These are phyloP conservation scores for Cladosporium halotolerans DNA, from an alignment of 2,329 filamentous ascomycete genomes.

Conservation along the genomic window DNA sequence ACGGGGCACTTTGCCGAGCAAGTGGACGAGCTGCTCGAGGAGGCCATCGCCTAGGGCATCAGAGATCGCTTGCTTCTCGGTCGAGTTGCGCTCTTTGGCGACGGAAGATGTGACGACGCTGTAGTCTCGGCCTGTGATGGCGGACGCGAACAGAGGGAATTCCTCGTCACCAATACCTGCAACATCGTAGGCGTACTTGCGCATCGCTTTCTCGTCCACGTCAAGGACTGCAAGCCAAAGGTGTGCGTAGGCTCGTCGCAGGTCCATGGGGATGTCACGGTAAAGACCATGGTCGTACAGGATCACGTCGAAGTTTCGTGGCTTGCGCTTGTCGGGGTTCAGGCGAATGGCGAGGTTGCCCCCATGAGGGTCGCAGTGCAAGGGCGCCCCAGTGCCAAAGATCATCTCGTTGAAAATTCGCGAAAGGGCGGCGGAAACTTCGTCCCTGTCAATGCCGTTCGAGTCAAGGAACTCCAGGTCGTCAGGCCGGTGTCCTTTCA, in stretches of 20 bases:
- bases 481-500: conserved; percentile 79
- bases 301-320: conserved; percentile 83
- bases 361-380: conserved; percentile 95
- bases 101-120: conserved; percentile 58
- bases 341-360: conserved; percentile 90
- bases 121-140: conserved; percentile 92
- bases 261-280: conserved; percentile 72
- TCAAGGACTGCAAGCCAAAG: conserved; percentile 96
- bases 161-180: conserved; percentile 83
- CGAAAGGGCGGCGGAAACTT: conserved; percentile 85
- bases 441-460: conserved; percentile 85
- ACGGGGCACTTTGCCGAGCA: conserved; percentile 81
- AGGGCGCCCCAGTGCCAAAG: conserved; percentile 77
- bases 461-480: conserved; percentile 81
- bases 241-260: conserved; percentile 86
- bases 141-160: conserved; percentile 90
- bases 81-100: conserved; percentile 55
- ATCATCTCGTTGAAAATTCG: conserved; percentile 99
- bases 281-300: conserved; percentile 97
- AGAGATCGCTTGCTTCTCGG: conserved; percentile 83
- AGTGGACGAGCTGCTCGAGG: conserved; percentile 77
- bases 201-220: conserved; percentile 78
- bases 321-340: conserved; percentile 54
- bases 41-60: conserved; percentile 80
- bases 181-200: conserved; percentile 79